A percentile compares a stretch with the other conserved stretches of the same genome.
Evolutionary conservation across 169 alveolate genomes (phyloP).

Genomic region (Cryptosporidium andersoni): DNA sequence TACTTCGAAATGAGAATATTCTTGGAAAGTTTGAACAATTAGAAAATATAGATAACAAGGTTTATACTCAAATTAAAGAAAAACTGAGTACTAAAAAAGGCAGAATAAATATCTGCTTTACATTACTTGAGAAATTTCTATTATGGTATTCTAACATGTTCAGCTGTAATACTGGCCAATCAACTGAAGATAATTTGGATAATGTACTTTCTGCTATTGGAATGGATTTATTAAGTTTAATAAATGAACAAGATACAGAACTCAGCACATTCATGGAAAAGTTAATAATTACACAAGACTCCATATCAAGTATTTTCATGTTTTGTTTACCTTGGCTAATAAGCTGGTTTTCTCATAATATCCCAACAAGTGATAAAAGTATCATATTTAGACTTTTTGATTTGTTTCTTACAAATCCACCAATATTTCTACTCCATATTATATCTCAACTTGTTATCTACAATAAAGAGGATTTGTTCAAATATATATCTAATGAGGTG

Average conservation of each 20-base stretch:
- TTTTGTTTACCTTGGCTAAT: slow-evolving; percentile 80
- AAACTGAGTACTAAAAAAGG: slow-evolving; percentile 19
- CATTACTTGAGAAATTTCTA: slow-evolving; percentile 35
- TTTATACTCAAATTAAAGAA: background rate
- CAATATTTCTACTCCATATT: slow-evolving; percentile 28
- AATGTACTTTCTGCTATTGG: background rate
- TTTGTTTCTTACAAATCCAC: slow-evolving; percentile 14
- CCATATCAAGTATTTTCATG: slow-evolving; percentile 72
- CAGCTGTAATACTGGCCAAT: slow-evolving; percentile 1
- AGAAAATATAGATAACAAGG: too few species aligned
- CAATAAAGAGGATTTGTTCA: slow-evolving; percentile 2
- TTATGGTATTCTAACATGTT: slow-evolving; percentile 19
- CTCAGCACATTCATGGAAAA: background rate
- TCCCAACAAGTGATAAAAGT: slow-evolving; percentile 6
- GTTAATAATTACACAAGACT: background rate
- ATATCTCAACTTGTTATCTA: slow-evolving; percentile 23
- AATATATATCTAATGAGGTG: background rate
- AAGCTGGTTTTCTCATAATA: slow-evolving; percentile 80
- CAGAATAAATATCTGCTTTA: slow-evolving; percentile 41
- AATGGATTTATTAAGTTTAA: background rate
- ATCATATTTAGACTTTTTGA: slow-evolving; percentile 23
- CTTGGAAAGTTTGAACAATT: too few species aligned
- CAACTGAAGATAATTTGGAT: slow-evolving; percentile 1
- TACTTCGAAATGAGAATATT: too few species aligned
- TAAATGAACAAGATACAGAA: background rate